Evolutionary conservation across 352 stramenopile genomes (phyloP).

Genomic region (Phytophthora citricola): DNA sequence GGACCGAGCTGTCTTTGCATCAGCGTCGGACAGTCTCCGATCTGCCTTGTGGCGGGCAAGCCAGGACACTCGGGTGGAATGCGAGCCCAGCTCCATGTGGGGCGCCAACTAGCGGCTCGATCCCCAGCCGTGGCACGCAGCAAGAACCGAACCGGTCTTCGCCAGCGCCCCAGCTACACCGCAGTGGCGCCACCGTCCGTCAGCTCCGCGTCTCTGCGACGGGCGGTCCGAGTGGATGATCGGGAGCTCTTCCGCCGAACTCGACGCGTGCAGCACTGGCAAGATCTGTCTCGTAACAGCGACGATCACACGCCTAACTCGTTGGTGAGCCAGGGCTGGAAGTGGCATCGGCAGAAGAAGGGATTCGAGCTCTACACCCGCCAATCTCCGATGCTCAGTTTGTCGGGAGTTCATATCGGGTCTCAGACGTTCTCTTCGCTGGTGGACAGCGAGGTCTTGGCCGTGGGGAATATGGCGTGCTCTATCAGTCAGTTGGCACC

Average conservation of each 20-base stretch:
- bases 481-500: slow-evolving; percentile 28
- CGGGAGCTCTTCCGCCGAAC: slow-evolving; percentile 35
- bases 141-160: slow-evolving; percentile 18
- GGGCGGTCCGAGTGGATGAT: slow-evolving; percentile 29
- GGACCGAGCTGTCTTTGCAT: neutral
- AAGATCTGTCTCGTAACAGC: slow-evolving; percentile 26
- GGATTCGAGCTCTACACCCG: slow-evolving; percentile 38
- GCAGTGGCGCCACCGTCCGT: slow-evolving; percentile 7
- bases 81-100: slow-evolving; percentile 22
- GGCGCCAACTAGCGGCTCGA: slow-evolving; percentile 7
- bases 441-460: slow-evolving; percentile 32
- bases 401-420: neutral
- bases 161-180: slow-evolving; percentile 11
- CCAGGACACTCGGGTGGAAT: slow-evolving; percentile 10
- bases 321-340: slow-evolving; percentile 23
- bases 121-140: slow-evolving; percentile 3
- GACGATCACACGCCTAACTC: slow-evolving; percentile 11
- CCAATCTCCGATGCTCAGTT: slow-evolving; percentile 22
- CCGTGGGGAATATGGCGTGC: slow-evolving; percentile 32
- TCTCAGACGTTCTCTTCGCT: slow-evolving; percentile 9
- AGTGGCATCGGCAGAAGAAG: slow-evolving; percentile 29
- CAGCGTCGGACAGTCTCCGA: slow-evolving; percentile 16
- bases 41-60: slow-evolving; percentile 11
- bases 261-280: slow-evolving; percentile 31
- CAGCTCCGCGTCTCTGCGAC: slow-evolving; percentile 1